Conservation (phyloP, 345 rosid species). For the Lumnitzera littorea region DNA sequence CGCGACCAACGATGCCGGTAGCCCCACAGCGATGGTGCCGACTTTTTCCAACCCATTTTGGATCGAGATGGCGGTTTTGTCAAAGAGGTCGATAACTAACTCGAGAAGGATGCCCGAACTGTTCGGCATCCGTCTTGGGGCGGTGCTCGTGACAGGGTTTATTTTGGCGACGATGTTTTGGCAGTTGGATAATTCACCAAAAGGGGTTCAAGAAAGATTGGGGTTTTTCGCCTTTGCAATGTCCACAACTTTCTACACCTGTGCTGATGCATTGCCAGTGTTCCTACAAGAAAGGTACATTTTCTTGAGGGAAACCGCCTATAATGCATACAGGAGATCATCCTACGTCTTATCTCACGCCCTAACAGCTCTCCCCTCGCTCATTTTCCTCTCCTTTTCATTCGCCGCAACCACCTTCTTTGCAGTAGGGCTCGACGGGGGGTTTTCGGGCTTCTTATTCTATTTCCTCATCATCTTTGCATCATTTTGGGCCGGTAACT, state of each 20-base stretch:
- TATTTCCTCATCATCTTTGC: conserved; percentile 66
- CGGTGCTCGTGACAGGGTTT: conserved; percentile 81
- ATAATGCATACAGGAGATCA: conserved; percentile 79
- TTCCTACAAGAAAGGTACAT: conserved; percentile 93
- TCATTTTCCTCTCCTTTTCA: conserved; percentile 58
- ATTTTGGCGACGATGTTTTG: conserved; percentile 87
- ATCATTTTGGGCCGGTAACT: conserved; percentile 90
- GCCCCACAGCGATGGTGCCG: conserved; percentile 55
- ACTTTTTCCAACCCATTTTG: conserved; percentile 78
- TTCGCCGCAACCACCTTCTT: conserved; percentile 70
- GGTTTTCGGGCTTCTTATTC: conserved; percentile 61
- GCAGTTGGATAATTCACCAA: conserved; percentile 80
- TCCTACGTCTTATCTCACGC: conserved; percentile 88
- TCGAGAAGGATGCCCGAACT: conserved; percentile 71
- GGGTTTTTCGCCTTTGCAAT: conserved; percentile 96
- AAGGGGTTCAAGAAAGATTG: conserved; percentile 76
- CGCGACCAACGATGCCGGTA: conserved; percentile 15
- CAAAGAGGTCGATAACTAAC: conserved; percentile 57
- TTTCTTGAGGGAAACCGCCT: conserved; percentile 93
- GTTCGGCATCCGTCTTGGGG: conserved; percentile 66
- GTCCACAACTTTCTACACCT: conserved; percentile 97
- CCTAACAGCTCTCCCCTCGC: conserved; percentile 41
- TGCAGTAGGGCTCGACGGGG: conserved; percentile 92
- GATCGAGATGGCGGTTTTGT: conserved; percentile 69
- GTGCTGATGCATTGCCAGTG: conserved; percentile 89